phyloP scores from a whole-genome alignment of 805 yeast genomes.

The Sugiyamaella marilandica region DNA sequence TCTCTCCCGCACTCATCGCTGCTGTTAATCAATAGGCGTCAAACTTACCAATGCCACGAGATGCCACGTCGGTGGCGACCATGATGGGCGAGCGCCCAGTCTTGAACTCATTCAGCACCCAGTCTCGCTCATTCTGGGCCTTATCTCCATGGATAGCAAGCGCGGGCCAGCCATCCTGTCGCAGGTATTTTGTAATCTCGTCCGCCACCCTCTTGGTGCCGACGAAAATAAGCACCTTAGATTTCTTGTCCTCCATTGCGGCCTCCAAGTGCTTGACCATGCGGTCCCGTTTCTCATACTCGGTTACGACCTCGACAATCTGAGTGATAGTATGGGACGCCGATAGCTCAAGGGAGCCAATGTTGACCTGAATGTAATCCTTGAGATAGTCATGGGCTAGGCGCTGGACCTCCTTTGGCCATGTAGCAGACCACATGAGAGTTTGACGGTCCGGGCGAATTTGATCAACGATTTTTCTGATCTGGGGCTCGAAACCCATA shows the following conservation, averaged over 20 bases:
- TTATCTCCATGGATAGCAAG: conserved; percentile 98
- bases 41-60: conserved; percentile 98
- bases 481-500: conserved; percentile 99
- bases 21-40: conserved; percentile 5
- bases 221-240: conserved; percentile 83
- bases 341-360: conserved; percentile 92
- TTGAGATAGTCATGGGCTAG: conserved; percentile 86
- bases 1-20: not conserved
- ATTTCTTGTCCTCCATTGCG: conserved; percentile 61
- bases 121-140: conserved; percentile 96
- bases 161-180: conserved; percentile 98
- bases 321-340: conserved; percentile 97
- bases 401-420: conserved; percentile 98
- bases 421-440: conserved; percentile 99
- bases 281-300: conserved; percentile 92
- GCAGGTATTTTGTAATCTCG: conserved; percentile 82
- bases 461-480: conserved; percentile 95
- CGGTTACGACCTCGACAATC: conserved; percentile 83
- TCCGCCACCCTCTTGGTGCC: conserved; percentile 99
- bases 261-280: conserved; percentile 74
- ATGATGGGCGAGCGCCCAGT: conserved; percentile 89
- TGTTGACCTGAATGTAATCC: conserved; percentile 92
- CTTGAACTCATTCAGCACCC: conserved; percentile 94
- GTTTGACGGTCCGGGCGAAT: conserved; percentile 99
- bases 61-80: conserved; percentile 99